Evolutionary conservation across 805 yeast species (phyloP).

Genomic region (Saccharomycopsis fodiens): DNA sequence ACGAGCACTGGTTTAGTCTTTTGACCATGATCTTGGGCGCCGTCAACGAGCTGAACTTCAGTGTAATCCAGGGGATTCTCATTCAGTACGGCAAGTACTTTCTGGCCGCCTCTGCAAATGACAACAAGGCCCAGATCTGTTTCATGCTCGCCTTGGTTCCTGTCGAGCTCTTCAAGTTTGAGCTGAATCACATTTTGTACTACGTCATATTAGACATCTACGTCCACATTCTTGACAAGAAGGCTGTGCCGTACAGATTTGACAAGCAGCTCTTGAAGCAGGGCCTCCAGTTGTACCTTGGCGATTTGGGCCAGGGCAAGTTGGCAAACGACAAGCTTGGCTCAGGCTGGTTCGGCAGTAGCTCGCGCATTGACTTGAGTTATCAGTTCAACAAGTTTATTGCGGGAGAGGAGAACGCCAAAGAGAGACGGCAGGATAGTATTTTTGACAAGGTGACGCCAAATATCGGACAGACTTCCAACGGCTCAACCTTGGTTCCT

Average conservation of each 20-base stretch:
- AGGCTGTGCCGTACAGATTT: slow-evolving; percentile 1
- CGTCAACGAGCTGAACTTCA: slow-evolving; percentile 11
- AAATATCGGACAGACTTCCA: not conserved
- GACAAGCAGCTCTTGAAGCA: slow-evolving; percentile 3
- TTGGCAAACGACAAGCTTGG: slow-evolving; percentile 5
- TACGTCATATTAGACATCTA: slow-evolving; percentile 17
- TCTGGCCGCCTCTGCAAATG: not conserved
- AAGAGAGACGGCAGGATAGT: slow-evolving; percentile 5
- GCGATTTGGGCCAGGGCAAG: slow-evolving; percentile 13
- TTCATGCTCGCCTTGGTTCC: slow-evolving; percentile 19
- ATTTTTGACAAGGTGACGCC: slow-evolving; percentile 17
- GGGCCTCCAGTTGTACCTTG: slow-evolving; percentile 7
- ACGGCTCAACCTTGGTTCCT: not conserved
- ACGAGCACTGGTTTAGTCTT: slow-evolving; percentile 15
- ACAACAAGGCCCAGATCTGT: slow-evolving; percentile 13
- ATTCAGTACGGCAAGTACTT: slow-evolving; percentile 15
- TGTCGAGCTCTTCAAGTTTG: slow-evolving; percentile 14
- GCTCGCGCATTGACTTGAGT: slow-evolving; percentile 16
- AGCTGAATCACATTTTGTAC: slow-evolving; percentile 13
- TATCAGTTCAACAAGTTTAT: slow-evolving; percentile 19
- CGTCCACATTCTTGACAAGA: slow-evolving; percentile 12
- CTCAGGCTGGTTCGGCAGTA: slow-evolving; percentile 18
- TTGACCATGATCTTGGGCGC: slow-evolving; percentile 13
- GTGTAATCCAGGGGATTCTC: slow-evolving; percentile 12
- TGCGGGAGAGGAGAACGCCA: slow-evolving; percentile 20